These are phyloP conservation scores for Maudiozyma serrabonitensis DNA, from an alignment of 805 yeast species.

Conservation along the genomic window DNA sequence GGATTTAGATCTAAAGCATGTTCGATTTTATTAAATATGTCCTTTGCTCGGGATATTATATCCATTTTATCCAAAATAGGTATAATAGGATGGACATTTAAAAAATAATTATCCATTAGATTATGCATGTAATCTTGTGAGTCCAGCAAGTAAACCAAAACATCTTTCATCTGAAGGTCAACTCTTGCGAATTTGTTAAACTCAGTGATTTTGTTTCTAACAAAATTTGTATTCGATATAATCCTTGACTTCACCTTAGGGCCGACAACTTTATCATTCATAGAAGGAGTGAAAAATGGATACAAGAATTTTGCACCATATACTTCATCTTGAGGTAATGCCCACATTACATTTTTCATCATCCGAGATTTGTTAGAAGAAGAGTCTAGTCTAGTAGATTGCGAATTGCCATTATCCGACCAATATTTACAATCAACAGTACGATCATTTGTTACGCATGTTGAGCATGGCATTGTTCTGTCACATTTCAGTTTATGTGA, in stretches of 20 bases:
- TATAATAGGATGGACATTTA: conserved; percentile 20
- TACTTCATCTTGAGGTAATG: conserved; percentile 4
- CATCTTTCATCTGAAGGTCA: background rate
- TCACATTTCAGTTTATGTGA: conserved; percentile 21
- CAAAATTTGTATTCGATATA: conserved; percentile 4
- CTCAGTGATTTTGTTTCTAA: conserved; percentile 15
- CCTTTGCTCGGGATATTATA: conserved; percentile 3
- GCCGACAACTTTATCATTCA: conserved; percentile 15
- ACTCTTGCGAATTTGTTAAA: background rate
- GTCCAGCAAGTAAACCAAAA: background rate
- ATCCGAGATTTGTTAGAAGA: background rate
- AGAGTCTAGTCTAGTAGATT: background rate
- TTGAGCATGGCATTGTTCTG: conserved; percentile 17
- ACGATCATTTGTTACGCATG: conserved; percentile 6
- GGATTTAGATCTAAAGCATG: conserved; percentile 4
- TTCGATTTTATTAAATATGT: conserved; percentile 4
- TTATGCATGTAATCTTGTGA: conserved; percentile 8
- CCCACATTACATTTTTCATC: background rate
- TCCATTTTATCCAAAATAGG: conserved; percentile 14
- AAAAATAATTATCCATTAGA: conserved; percentile 16
- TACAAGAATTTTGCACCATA: conserved; percentile 18
- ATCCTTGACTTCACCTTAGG: conserved; percentile 7
- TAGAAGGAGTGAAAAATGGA: conserved; percentile 19
- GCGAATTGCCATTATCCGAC: conserved; percentile 7
- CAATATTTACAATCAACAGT: conserved; percentile 16